Base-by-base conservation (phyloP, 1,284 basidiomycete species). In the Leccinum angustisporum region DNA sequence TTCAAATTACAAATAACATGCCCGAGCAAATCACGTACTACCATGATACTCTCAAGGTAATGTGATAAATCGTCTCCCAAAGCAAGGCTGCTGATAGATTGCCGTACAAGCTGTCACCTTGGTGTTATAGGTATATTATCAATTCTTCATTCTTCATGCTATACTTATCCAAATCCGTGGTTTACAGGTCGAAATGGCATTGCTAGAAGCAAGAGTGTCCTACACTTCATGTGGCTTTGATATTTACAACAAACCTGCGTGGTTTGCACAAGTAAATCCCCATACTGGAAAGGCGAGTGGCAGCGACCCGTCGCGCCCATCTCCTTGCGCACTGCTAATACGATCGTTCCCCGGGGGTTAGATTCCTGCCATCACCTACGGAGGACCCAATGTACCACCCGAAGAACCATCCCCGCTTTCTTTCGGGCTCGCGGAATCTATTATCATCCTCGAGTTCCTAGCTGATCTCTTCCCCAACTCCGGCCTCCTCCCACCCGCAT, bases 391-490 rank as follows among this genome's bases (percentile, higher is more conserved):
- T 3, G 68, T 79, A 7, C 13, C 33, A 0, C 79, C 83, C 1
- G 82, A 83, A 51, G 67, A 81, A n/a, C 87, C 86, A 1, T 83
- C 85, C 4, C 80, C 85, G 0, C 80, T 84, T 18, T 84, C 85
- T 0, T 67, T 71, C 58, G 87, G 87, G 75, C 72, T 90, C 63
- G 78, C 83, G 10, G 87, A 90, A 68, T 87, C 86, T 1, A 77
- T 81, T 27, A 78, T 88, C 46, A 78, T 88, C 58, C 74, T 88
- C 61, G 86, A 88, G 69, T 86, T 89, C 73, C 68, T 87, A 56
- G 82, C 83, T 5, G 86, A 88, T 67, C 69, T 86, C 48, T 83
- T 73, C 69, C 83, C 82, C 0, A 63, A 77, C 13, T 75, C 78
- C 0, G 60, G 62, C 7, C 76, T 87, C 21, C 78, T 87, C 13